Conservation (phyloP, 2,329 filamentous ascomycete species). For the Botrytis porri region DNA sequence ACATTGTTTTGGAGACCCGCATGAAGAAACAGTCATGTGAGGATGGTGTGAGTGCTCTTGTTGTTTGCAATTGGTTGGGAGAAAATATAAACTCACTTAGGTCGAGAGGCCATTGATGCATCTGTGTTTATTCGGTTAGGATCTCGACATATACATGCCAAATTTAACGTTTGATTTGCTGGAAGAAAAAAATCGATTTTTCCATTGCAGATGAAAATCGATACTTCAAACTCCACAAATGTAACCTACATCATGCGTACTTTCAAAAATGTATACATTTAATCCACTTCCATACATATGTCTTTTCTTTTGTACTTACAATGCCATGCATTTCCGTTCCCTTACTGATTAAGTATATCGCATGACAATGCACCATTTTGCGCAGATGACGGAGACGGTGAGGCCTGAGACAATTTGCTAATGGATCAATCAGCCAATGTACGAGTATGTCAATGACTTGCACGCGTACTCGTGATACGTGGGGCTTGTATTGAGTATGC, state of each 20-base stretch:
- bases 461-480: not conserved
- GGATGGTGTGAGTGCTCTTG: conserved; percentile 31
- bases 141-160: not conserved
- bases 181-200: not conserved
- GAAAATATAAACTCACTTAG: not conserved
- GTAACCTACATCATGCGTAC: conserved; percentile 19
- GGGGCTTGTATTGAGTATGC: not conserved
- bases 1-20: conserved; percentile 31
- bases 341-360: not conserved
- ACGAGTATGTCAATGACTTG: conserved; percentile 7
- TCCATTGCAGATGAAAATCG: conserved; percentile 8
- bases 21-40: conserved; percentile 37
- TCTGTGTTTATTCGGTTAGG: conserved; percentile 6
- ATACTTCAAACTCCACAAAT: conserved; percentile 14
- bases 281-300: conserved; percentile 14
- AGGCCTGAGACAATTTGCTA: not conserved
- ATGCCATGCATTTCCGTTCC: conserved; percentile 12
- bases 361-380: not conserved
- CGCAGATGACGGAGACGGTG: conserved; percentile 12
- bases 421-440: conserved; percentile 2
- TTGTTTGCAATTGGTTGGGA: conserved; percentile 27
- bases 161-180: conserved; percentile 8
- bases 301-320: not conserved
- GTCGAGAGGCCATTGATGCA: conserved; percentile 9
- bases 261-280: not conserved